phyloP scores from a whole-genome alignment of 2,329 filamentous ascomycete genomes.

The Sclerotinia nivalis region DNA sequence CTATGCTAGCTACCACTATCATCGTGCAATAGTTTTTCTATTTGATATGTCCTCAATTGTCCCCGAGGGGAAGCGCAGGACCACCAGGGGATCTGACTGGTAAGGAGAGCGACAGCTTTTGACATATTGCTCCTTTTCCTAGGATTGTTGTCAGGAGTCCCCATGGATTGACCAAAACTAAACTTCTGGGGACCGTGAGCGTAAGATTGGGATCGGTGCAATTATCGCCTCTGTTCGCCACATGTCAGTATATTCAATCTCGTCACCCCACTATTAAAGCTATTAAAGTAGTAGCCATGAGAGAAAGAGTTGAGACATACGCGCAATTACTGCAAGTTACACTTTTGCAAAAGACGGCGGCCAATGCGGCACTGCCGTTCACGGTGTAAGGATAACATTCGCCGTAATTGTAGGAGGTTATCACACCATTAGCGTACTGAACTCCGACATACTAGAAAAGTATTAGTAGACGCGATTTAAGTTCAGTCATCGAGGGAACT shows the following conservation, averaged over 20 bases:
- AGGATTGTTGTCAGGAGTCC: neutral
- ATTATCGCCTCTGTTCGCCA: neutral
- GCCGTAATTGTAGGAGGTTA: neutral
- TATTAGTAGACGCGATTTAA: neutral
- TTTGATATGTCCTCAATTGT: neutral
- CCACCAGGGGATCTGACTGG: neutral
- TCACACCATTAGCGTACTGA: neutral
- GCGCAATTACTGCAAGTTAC: neutral
- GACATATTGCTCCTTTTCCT: conserved; percentile 1
- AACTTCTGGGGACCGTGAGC: neutral
- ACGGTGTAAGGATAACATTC: conserved; percentile 1
- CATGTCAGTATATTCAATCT: neutral
- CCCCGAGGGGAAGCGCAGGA: neutral
- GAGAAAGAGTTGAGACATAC: neutral
- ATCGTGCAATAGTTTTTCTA: neutral
- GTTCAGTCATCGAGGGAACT: neutral
- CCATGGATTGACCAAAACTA: neutral
- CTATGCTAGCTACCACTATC: neutral
- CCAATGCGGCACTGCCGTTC: neutral
- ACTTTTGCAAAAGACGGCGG: conserved; percentile 11
- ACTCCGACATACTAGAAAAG: conserved; percentile 6
- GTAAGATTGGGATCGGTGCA: neutral
- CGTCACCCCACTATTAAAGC: no score
- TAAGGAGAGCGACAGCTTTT: rapidly evolving
- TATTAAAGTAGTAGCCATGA: neutral